phyloP scores from a whole-genome alignment of 2,329 filamentous ascomycete species.

The Cyphellophora europaea region DNA sequence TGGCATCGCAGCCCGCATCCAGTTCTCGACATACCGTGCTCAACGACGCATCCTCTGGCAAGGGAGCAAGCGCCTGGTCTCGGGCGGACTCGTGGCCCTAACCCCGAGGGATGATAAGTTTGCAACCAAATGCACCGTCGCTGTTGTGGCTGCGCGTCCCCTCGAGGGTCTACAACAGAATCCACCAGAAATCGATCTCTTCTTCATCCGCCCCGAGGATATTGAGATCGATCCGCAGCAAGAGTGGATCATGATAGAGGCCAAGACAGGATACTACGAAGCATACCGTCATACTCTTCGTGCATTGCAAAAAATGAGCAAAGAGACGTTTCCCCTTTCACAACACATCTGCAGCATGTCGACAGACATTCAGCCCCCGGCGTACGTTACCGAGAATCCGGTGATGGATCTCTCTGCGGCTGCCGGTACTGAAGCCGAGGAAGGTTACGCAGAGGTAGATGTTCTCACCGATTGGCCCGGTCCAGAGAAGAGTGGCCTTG shows the following conservation, averaged over 20 bases:
- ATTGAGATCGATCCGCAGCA: slow-evolving; percentile 58
- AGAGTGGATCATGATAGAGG: slow-evolving; percentile 72
- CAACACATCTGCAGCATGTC: slow-evolving; percentile 32
- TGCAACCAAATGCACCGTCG: slow-evolving; percentile 48
- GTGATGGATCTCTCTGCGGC: slow-evolving; percentile 36
- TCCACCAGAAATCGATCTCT: slow-evolving; percentile 66
- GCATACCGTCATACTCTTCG: slow-evolving; percentile 62
- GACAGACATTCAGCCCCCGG: slow-evolving; percentile 36
- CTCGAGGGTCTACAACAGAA: slow-evolving; percentile 48
- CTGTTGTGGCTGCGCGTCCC: slow-evolving; percentile 61
- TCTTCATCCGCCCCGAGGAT: slow-evolving; percentile 54
- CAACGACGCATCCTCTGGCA: slow-evolving; percentile 60
- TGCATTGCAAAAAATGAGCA: slow-evolving; percentile 57
- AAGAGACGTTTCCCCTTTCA: slow-evolving; percentile 42
- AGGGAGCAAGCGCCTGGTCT: slow-evolving; percentile 48
- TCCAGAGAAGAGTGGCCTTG: slow-evolving; percentile 41
- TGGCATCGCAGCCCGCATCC: slow-evolving; percentile 58
- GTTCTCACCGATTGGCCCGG: slow-evolving; percentile 47
- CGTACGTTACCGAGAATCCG: slow-evolving; percentile 43
- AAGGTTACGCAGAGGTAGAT: slow-evolving; percentile 39
- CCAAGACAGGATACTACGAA: slow-evolving; percentile 66
- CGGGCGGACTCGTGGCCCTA: slow-evolving; percentile 46
- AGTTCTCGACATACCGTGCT: slow-evolving; percentile 59
- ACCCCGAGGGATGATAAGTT: slow-evolving; percentile 52
- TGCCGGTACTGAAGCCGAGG: slow-evolving; percentile 26